Conservation (phyloP, 1,284 basidiomycete genomes). For the Puccinia triticina region DNA sequence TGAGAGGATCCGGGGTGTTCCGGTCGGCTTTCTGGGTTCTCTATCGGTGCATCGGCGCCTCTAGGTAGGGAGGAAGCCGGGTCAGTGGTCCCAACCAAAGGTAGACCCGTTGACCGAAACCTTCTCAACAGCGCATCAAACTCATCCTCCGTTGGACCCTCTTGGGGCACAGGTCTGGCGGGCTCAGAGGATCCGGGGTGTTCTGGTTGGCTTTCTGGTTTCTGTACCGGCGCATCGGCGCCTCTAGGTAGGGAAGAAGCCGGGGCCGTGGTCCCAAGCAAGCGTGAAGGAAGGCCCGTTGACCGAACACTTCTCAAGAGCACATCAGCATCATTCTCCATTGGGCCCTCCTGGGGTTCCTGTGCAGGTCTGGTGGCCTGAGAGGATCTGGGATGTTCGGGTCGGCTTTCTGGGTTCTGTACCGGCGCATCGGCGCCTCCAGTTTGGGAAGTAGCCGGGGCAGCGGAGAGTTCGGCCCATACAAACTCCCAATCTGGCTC, state of each 20-base stretch:
- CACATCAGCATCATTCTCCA: background rate
- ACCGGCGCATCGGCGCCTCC: background rate
- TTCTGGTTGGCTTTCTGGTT: background rate
- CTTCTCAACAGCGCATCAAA: background rate
- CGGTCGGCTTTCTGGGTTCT: background rate
- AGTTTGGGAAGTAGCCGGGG: background rate
- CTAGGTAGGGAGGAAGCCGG: background rate
- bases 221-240: background rate
- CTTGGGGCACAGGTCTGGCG: background rate
- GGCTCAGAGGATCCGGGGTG: background rate
- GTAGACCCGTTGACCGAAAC: background rate
- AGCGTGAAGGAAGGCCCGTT: background rate
- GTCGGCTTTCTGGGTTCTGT: background rate
- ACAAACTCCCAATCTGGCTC: constrained; percentile 5
- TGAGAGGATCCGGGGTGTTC: background rate
- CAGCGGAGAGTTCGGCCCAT: background rate
- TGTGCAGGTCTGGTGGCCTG: background rate
- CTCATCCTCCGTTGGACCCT: background rate
- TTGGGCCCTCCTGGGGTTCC: background rate
- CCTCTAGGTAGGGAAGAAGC: background rate
- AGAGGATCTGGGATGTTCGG: background rate
- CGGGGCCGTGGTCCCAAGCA: background rate
- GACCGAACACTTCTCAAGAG: background rate
- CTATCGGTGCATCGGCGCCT: background rate
- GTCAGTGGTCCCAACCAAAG: background rate